Base-by-base conservation (phyloP, 2,329 filamentous ascomycete species). In the Phoma sp. region DNA sequence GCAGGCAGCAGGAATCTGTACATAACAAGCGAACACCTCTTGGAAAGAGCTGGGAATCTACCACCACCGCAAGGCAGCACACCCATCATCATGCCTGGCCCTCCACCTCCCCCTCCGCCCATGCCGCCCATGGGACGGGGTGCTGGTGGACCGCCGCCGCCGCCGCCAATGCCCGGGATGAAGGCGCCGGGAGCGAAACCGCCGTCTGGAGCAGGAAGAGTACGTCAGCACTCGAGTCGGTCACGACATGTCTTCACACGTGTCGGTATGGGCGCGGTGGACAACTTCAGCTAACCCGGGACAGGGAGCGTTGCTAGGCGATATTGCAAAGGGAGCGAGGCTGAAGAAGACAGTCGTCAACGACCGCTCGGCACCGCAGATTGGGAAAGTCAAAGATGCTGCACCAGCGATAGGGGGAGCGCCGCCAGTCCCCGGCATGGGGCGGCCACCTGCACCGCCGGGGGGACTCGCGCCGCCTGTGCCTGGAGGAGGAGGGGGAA, bases 321-420 rank as follows among this genome's bases (percentile, higher is more conserved):
- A 98, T 75, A 99, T 99, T 65, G 80, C 81, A 62, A 96, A 96
- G 75, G 95, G 93, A 61, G 82, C 79, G 63, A 79, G 80, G 57
- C 82, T 98, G 55, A 96, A 89, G 77, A 97, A 96, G 76, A 82
- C 80, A 29, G 88, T 91, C 51, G 90, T 93, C 64, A 97, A 98
- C 77, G 93, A 98, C 75, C 88, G 93, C 75, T 97, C 93, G 22
- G 91, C 91, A 7, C 93, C 93, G 0, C 67, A 83, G 45, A 74
- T 97, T 52, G 83, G 76, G 56, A 85, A 83, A 50, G 68, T 80
- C 45, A 80, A 82, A 47, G 79, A 82, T 45, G 83, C 81, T 29
- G 86, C 83, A 55, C 80, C 85, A 48, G 83, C 88, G 10, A 77
- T 90, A 52, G 88, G 86, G 62, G 88, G 89, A 59, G 93, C 92